These are phyloP conservation scores for Fonsecaea pugnacius DNA, from an alignment of 2,329 filamentous ascomycete genomes.

Conservation along the genomic window DNA sequence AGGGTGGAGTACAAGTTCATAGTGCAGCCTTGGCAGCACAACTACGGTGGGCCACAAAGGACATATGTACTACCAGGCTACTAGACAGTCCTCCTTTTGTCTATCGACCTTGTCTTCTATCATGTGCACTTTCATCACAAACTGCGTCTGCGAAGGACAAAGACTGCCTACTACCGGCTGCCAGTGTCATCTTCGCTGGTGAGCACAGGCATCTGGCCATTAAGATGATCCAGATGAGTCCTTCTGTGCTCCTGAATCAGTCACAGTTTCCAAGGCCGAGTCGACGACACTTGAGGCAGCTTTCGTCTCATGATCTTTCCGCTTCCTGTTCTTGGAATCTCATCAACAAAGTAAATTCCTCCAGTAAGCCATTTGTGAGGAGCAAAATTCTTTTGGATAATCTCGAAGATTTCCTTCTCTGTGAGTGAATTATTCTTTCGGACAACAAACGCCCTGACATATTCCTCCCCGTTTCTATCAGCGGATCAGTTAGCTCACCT, in stretches of 20 bases:
- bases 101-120: not conserved
- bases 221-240: not conserved
- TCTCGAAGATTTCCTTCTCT: slow-evolving; percentile 45
- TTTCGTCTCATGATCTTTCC: slow-evolving; percentile 45
- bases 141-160: not conserved
- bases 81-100: not conserved
- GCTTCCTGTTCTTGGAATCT: slow-evolving; percentile 51
- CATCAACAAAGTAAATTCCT: slow-evolving; percentile 51
- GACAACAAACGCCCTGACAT: slow-evolving; percentile 25
- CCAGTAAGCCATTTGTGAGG: slow-evolving; percentile 52
- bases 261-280: slow-evolving; percentile 7
- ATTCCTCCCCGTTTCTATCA: slow-evolving; percentile 12
- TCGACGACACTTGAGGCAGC: not conserved
- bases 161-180: not conserved
- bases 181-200: not conserved
- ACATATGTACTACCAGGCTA: too few relatives aligned
- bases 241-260: not conserved
- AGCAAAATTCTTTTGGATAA: slow-evolving; percentile 51
- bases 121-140: not conserved
- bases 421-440: slow-evolving; percentile 42
- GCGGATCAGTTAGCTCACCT: not conserved
- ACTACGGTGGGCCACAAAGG: not conserved
- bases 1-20: not conserved
- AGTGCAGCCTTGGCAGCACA: not conserved
- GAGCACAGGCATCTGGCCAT: not conserved